phyloP scores from a whole-genome alignment of 805 yeast genomes.

The Lipomyces sp. region DNA sequence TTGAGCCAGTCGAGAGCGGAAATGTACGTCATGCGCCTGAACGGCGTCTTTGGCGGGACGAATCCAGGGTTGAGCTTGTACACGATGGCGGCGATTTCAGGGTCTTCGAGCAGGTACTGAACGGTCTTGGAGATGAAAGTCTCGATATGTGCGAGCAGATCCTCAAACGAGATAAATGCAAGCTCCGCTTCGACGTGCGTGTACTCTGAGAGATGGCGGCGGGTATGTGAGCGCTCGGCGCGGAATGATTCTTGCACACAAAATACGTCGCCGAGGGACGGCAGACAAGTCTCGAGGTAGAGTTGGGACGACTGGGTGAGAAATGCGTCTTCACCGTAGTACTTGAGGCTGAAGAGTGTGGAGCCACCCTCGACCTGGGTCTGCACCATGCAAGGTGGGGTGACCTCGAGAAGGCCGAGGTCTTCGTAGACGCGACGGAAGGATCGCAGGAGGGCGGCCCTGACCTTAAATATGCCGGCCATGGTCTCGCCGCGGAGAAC shows the following conservation, averaged over 20 bases:
- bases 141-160: slow-evolving; percentile 81
- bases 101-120: slow-evolving; percentile 78
- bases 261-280: slow-evolving; percentile 95
- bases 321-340: slow-evolving; percentile 95
- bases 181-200: slow-evolving; percentile 96
- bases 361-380: slow-evolving; percentile 99
- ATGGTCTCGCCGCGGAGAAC: slow-evolving; percentile 95
- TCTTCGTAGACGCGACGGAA: slow-evolving; percentile 75
- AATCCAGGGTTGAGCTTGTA: slow-evolving; percentile 91
- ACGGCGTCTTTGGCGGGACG: slow-evolving; percentile 77
- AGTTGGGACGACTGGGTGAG: slow-evolving; percentile 96
- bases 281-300: slow-evolving; percentile 92
- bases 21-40: slow-evolving; percentile 85
- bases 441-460: slow-evolving; percentile 72
- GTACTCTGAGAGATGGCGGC: slow-evolving; percentile 95
- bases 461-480: slow-evolving; percentile 88
- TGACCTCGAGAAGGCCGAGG: slow-evolving; percentile 79
- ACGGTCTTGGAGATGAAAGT: slow-evolving; percentile 65
- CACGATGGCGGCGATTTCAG: slow-evolving; percentile 85
- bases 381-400: slow-evolving; percentile 99
- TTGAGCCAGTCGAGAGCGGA: slow-evolving; percentile 94
- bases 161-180: slow-evolving; percentile 83
- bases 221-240: slow-evolving; percentile 97
- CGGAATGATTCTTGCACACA: slow-evolving; percentile 98
- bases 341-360: slow-evolving; percentile 85